These are phyloP conservation scores for Jimgerdemannia flammicorona DNA, from an alignment of 192 early-diverging fungal genomes.

Conservation along the genomic window DNA sequence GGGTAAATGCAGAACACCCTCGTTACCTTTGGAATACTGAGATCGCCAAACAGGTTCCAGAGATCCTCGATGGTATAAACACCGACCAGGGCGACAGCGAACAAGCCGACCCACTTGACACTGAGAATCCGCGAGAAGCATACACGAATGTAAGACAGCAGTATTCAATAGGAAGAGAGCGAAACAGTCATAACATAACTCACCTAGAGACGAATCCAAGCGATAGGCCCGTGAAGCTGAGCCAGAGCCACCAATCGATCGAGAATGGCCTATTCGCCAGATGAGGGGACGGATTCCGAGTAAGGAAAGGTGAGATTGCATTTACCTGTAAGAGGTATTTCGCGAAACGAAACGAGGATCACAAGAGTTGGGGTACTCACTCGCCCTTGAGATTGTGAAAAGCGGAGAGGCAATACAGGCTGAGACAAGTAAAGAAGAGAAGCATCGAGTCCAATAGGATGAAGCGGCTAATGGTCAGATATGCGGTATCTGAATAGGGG, in stretches of 20 bases:
- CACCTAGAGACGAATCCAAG: slow-evolving; percentile 81
- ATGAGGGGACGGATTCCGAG: no score
- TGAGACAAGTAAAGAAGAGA: slow-evolving; percentile 78
- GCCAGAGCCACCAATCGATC: slow-evolving; percentile 84
- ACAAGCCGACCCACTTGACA: slow-evolving; percentile 97
- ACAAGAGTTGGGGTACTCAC: slow-evolving; percentile 22
- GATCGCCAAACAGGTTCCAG: slow-evolving; percentile 82
- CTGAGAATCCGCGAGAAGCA: slow-evolving; percentile 25
- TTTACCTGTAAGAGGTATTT: background rate
- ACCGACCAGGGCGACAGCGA: slow-evolving; percentile 87
- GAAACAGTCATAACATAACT: background rate
- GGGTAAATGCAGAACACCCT: background rate
- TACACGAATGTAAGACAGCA: background rate
- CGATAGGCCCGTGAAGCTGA: slow-evolving; percentile 80
- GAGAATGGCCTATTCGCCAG: slow-evolving; percentile 67
- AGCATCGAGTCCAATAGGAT: slow-evolving; percentile 96
- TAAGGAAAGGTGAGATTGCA: no score
- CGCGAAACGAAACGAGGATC: no score
- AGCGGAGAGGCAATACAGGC: slow-evolving; percentile 61
- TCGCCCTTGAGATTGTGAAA: slow-evolving; percentile 72
- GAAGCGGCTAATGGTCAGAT: slow-evolving; percentile 78
- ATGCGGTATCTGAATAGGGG: slow-evolving; percentile 56
- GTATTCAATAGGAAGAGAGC: slow-evolving; percentile 12
- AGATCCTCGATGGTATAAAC: slow-evolving; percentile 91
- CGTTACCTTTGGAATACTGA: slow-evolving; percentile 36